Conservation (phyloP, 2,329 filamentous ascomycete species). For the Hymenoscyphus occultus region DNA sequence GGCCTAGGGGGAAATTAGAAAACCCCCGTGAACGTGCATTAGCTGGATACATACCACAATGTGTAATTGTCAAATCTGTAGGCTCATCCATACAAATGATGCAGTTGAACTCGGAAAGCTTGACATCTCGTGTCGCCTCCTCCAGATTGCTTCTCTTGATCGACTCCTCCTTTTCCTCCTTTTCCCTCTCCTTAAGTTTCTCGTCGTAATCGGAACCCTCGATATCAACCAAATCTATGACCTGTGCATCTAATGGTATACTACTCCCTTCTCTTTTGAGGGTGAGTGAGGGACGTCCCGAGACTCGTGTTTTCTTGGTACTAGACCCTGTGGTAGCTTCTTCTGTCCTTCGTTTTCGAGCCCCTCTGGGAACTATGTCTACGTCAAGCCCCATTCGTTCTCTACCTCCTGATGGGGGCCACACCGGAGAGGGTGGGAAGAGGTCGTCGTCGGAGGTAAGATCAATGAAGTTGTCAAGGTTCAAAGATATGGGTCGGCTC, state of each 20-base stretch:
- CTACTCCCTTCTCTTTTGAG: constrained; percentile 10
- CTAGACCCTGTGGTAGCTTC: neutral
- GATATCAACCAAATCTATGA: constrained; percentile 32
- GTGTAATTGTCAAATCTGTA: constrained; percentile 57
- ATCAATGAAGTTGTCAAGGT: constrained; percentile 20
- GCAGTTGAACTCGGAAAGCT: constrained; percentile 58
- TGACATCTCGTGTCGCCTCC: constrained; percentile 46
- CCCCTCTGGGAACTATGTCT: neutral
- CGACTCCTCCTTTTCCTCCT: constrained; percentile 30
- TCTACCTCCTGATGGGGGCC: too few relatives aligned
- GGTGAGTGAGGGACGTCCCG: neutral
- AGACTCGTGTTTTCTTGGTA: neutral
- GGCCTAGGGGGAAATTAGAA: constrained; percentile 44
- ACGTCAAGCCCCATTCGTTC: too few relatives aligned
- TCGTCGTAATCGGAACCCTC: constrained; percentile 20
- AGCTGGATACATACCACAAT: constrained; percentile 56
- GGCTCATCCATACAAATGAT: constrained; percentile 66
- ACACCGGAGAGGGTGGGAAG: constrained; percentile 5
- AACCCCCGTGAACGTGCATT: neutral
- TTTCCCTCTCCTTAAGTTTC: constrained; percentile 30
- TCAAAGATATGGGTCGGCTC: constrained; percentile 14
- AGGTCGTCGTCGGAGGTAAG: constrained; percentile 27
- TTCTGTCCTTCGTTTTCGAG: neutral
- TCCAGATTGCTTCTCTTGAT: constrained; percentile 42
- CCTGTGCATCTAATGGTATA: constrained; percentile 19